Evolutionary conservation across 306 rosid genomes (phyloP).

Genomic region (Begonia loranthoides): DNA sequence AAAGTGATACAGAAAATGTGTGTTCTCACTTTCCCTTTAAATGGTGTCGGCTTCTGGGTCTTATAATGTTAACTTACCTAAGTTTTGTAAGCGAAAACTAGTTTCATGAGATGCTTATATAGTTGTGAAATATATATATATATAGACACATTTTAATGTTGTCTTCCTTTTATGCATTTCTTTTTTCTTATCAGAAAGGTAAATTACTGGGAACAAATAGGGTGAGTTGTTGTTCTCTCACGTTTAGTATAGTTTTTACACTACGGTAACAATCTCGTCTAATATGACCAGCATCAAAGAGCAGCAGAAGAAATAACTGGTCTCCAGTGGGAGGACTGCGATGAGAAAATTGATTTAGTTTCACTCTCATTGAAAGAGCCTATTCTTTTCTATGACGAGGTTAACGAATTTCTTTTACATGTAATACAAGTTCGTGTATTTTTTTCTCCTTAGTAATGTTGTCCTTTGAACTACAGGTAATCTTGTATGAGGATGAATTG

Average conservation of each 20-base stretch:
- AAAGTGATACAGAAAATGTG: constrained; percentile 44
- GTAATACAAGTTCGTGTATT: constrained; percentile 1
- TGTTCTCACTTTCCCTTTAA: constrained; percentile 6
- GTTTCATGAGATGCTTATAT: not conserved
- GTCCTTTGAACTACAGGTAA: constrained; percentile 48
- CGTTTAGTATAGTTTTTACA: too few species aligned
- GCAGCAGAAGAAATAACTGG: constrained; percentile 15
- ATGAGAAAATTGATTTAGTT: constrained; percentile 63
- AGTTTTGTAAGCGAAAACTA: too few species aligned
- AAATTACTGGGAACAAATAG: too few species aligned
- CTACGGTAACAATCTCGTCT: not conserved
- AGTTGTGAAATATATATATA: not conserved
- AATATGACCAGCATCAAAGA: constrained; percentile 25
- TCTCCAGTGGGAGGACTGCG: constrained; percentile 71
- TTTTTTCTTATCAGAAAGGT: too few species aligned
- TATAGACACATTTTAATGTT: not conserved
- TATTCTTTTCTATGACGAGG: constrained; percentile 95
- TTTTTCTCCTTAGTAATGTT: constrained; percentile 11
- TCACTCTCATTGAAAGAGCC: constrained; percentile 86
- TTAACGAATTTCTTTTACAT: constrained; percentile 14
- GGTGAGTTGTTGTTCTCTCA: not conserved
- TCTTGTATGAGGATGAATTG: constrained; percentile 87
- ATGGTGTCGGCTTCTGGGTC: not conserved
- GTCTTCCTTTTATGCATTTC: too few species aligned
- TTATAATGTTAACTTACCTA: not conserved